Conservation (phyloP, 139 green algal genomes). For the Picochlorum sp. region DNA sequence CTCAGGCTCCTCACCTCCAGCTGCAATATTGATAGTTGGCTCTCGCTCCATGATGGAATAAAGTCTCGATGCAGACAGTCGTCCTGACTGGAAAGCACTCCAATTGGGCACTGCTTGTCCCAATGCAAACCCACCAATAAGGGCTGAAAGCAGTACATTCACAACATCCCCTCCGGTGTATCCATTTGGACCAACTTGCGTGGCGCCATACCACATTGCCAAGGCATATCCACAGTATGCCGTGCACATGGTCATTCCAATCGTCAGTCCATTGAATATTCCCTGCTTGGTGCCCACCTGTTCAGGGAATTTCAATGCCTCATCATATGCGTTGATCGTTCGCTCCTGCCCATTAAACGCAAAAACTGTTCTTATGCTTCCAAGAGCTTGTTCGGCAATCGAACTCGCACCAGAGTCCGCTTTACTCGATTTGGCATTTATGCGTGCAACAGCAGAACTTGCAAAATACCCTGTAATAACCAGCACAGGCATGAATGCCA, state of each 20-base stretch:
- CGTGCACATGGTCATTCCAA: conserved; percentile 30
- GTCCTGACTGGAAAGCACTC: conserved; percentile 31
- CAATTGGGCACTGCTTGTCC: conserved; percentile 41
- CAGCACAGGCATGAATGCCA: conserved; percentile 54
- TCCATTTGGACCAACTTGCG: conserved; percentile 31
- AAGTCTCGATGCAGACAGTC: conserved; percentile 43
- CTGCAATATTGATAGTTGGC: conserved; percentile 36
- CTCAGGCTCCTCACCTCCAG: conserved; percentile 3
- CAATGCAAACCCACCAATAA: conserved; percentile 64
- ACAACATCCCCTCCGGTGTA: conserved; percentile 54
- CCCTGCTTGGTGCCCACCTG: conserved; percentile 32
- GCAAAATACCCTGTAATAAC: conserved; percentile 43
- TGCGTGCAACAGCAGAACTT: conserved; percentile 19
- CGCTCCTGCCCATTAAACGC: conserved; percentile 52
- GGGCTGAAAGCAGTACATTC: conserved; percentile 61
- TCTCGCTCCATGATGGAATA: conserved; percentile 57
- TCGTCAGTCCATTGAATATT: conserved; percentile 27
- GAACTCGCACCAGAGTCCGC: conserved; percentile 42
- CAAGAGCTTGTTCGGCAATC: conserved; percentile 54
- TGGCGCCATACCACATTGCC: conserved; percentile 30
- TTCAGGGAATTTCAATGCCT: conserved; percentile 35
- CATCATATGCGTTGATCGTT: conserved; percentile 39
- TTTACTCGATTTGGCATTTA: conserved; percentile 17
- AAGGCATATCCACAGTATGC: conserved; percentile 49
- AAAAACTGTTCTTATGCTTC: conserved; percentile 65